These are phyloP conservation scores for Melampsora larici-populina DNA, from an alignment of 1,284 basidiomycete genomes.

Conservation along the genomic window DNA sequence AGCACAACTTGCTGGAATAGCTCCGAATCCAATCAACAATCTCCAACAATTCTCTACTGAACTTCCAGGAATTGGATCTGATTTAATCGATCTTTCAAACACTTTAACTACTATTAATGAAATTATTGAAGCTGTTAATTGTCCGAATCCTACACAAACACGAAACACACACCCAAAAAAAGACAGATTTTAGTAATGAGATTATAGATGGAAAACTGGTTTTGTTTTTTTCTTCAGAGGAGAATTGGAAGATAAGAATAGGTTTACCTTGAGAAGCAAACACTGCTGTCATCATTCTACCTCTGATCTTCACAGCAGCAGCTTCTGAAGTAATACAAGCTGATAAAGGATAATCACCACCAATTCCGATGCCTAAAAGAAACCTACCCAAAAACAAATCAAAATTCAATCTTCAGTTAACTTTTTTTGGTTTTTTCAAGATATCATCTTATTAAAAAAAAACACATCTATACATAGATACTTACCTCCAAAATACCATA, in stretches of 20 bases:
- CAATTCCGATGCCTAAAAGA: conserved; percentile 58
- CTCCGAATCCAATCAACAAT: conserved; percentile 58
- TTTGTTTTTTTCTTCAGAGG: no score
- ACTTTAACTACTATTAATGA: conserved; percentile 66
- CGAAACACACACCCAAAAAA: conserved; percentile 55
- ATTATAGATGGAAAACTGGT: no score
- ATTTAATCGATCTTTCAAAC: conserved; percentile 65
- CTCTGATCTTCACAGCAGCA: conserved; percentile 68
- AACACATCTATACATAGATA: conserved; percentile 54
- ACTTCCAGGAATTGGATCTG: conserved; percentile 56
- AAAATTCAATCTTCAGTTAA: no score
- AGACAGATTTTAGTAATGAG: no score
- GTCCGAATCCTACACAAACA: conserved; percentile 55
- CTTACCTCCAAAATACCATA: conserved; percentile 66
- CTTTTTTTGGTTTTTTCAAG: neutral
- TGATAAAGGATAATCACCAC: conserved; percentile 77
- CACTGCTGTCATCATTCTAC: conserved; percentile 62
- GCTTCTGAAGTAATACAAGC: conserved; percentile 65
- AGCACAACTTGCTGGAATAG: conserved; percentile 56
- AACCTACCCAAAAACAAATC: conserved; percentile 44
- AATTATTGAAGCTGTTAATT: conserved; percentile 68
- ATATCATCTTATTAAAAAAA: no score
- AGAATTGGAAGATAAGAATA: neutral
- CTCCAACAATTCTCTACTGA: conserved; percentile 59
- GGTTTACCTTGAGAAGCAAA: conserved; percentile 34